Base-by-base conservation (phyloP, 73 alveolate genomes). In the Uronychia setigera region DNA sequence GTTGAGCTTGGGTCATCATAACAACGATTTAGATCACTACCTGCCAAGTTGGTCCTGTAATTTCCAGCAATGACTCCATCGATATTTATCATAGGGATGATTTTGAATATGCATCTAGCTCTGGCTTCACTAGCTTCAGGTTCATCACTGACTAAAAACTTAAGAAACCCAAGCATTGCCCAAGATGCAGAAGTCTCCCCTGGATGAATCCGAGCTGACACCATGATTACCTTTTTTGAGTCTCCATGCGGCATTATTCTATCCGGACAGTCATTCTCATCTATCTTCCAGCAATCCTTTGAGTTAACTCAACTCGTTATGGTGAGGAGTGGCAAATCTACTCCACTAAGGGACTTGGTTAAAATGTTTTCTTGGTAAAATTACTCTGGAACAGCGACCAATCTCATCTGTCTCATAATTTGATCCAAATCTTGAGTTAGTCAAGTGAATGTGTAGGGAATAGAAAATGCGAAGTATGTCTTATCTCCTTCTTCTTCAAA, bases 21-120 rank as follows among this genome's bases (percentile, higher is more conserved):
- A 80, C 96, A 58, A 80, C 99, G 92, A 93, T 97, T 97, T 80
- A 97, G 84, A 93, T 97, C 99, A 84, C 93, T 88, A 26, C 99
- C 99, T 29, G 87, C 77, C 67, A 95, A 33, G 58, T 95, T 91
- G 35, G 93, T 88, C 84, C 99, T 81, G 78, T 93, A 95, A 87
- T 97, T 97, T 29, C 99, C 99, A 88, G 82, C 93, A 19, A 95
- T 90, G 32, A 97, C 99, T 60, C 98, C 98, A 83, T 95, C 98
- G 11, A 94, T 86, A 85, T 95, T 95, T 30, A 95, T 75, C 98
- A 95, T 97, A 33, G 99, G 99, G 60, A 97, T 84, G 32, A 97
- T 90, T 89, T 93, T 95, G 80, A 97, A 95, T 32, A 97, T 84
- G 80, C 86, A 97, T 74, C 90, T 88, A 76, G 91, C 88, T 85